Percentiles rank a stretch among this genome's conserved stretches.
Conservation (phyloP, 352 stramenopile genomes). For the Plasmopara halstedii region DNA sequence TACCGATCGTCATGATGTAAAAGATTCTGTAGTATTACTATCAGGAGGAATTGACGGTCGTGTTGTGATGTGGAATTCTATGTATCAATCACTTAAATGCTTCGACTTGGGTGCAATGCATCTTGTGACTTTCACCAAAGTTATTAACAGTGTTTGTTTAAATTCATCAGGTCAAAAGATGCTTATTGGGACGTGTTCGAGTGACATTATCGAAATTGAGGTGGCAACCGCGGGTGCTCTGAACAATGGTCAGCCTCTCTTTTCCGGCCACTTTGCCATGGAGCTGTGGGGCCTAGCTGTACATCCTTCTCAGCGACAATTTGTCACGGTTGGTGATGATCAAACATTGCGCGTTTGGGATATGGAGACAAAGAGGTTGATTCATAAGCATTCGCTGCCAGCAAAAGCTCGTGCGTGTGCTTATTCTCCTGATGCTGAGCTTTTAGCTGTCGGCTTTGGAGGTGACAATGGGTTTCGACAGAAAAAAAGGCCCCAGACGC, state of each 20-base stretch:
- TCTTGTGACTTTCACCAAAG: conserved; percentile 26
- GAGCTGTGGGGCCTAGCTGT: conserved; percentile 80
- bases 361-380: conserved; percentile 45
- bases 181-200: conserved; percentile 81
- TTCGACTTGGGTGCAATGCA: conserved; percentile 43
- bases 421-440: conserved; percentile 80
- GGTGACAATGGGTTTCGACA: conserved; percentile 50
- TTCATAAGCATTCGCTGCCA: conserved; percentile 28
- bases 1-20: conserved; percentile 4
- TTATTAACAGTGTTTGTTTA: conserved; percentile 39
- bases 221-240: conserved; percentile 30
- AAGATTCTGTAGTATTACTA: conserved; percentile 20
- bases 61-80: conserved; percentile 54
- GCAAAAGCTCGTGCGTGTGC: conserved; percentile 65
- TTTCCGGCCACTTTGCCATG: conserved; percentile 56
- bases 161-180: conserved; percentile 36
- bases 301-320: conserved; percentile 55
- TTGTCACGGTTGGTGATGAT: conserved; percentile 76
- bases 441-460: conserved; percentile 78
- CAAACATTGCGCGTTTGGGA: conserved; percentile 79
- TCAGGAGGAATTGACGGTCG: conserved; percentile 70
- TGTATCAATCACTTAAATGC: conserved; percentile 64
- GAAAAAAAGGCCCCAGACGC: conserved; percentile 15
- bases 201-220: conserved; percentile 81
- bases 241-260: conserved; percentile 29